Conservation (phyloP, 352 stramenopile species). For the Halophytophthora batemanensis region DNA sequence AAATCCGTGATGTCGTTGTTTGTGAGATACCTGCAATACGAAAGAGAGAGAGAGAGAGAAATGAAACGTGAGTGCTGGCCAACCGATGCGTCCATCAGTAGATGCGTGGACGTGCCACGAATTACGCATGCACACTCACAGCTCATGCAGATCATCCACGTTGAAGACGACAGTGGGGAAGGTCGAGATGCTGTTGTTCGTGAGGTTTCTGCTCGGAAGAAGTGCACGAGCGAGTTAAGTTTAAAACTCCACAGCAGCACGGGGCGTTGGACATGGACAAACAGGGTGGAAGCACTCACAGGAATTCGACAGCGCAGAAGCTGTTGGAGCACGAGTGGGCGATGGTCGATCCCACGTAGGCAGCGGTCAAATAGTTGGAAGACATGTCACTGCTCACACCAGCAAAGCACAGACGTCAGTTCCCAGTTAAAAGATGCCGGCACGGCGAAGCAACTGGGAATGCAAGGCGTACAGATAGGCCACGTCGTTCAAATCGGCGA, state of each 20-base stretch:
- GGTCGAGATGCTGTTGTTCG: slow-evolving; percentile 27
- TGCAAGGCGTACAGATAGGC: slow-evolving; percentile 32
- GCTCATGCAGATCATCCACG: slow-evolving; percentile 21
- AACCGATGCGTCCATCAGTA: no score
- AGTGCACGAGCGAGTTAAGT: not conserved
- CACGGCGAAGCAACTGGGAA: no score
- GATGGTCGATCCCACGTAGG: slow-evolving; percentile 27
- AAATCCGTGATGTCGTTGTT: slow-evolving; percentile 34
- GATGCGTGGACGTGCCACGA: no score
- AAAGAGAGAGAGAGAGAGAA: no score
- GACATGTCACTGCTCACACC: slow-evolving; percentile 33
- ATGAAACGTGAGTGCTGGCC: no score
- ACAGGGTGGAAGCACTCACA: no score
- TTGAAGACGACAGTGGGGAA: slow-evolving; percentile 34
- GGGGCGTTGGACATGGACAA: no score
- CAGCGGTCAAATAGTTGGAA: slow-evolving; percentile 30
- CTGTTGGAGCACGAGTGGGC: slow-evolving; percentile 18
- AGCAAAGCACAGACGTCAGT: no score
- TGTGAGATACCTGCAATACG: slow-evolving; percentile 23
- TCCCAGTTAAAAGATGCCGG: no score
- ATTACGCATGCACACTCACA: no score
- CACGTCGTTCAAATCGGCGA: slow-evolving; percentile 23
- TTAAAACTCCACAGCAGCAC: no score
- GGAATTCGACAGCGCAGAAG: slow-evolving; percentile 20
- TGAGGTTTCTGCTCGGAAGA: slow-evolving; percentile 21